Evolutionary conservation across 306 rosid species (phyloP).

Genomic region (Sicyos baderoa): DNA sequence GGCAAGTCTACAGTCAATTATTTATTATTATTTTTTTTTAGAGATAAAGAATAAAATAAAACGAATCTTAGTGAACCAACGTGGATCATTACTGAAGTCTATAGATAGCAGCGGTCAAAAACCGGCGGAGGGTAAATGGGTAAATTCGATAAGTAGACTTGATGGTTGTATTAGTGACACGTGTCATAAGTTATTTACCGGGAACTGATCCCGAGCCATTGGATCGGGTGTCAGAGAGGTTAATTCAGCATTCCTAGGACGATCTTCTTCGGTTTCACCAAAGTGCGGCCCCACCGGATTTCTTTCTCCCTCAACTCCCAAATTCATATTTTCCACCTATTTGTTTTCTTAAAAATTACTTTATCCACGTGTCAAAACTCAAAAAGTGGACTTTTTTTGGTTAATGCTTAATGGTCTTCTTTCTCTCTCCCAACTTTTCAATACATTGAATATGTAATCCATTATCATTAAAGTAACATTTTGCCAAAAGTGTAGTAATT

Average conservation of each 20-base stretch:
- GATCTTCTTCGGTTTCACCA: constrained; percentile 18
- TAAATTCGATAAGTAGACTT: not conserved
- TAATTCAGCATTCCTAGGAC: not conserved
- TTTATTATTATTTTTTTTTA: too few species aligned
- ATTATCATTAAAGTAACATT: too few species aligned
- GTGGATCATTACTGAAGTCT: not conserved
- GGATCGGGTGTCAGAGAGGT: constrained; percentile 15
- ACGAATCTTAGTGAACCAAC: not conserved
- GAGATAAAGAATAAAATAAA: not conserved
- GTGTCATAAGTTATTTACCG: not conserved
- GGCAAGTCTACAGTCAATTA: too few species aligned
- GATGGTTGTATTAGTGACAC: not conserved
- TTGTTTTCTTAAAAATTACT: not conserved
- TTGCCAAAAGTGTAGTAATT: too few species aligned
- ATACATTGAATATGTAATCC: too few species aligned
- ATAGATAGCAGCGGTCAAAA: not conserved
- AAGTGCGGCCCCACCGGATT: constrained; percentile 12
- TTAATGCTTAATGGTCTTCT: too few species aligned
- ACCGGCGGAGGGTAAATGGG: not conserved
- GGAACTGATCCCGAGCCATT: constrained; percentile 5
- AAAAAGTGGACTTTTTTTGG: too few species aligned
- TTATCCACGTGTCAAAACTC: not conserved
- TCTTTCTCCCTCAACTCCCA: not conserved
- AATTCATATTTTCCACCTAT: not conserved
- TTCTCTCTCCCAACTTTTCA: too few species aligned